phyloP scores from a whole-genome alignment of 768 basidiomycete genomes.

The Coprinellus micaceus region DNA sequence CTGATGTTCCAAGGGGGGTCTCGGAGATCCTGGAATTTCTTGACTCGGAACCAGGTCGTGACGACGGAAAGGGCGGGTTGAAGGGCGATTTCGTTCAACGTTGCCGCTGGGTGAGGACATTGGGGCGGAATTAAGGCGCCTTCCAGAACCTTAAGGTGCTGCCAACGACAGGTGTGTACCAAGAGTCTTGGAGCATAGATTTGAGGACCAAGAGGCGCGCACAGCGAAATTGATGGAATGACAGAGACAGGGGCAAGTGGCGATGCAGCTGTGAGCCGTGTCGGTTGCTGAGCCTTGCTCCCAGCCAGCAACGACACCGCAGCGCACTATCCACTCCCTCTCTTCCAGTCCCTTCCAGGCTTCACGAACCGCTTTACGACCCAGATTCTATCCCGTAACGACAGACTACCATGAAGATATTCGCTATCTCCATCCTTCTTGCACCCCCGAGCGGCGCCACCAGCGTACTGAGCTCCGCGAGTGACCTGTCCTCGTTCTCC shows the following conservation, averaged over 20 bases:
- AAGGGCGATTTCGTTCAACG: too few relatives aligned
- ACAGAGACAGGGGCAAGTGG: not conserved
- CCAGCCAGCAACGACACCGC: not conserved
- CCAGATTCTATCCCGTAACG: too few relatives aligned
- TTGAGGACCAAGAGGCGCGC: not conserved
- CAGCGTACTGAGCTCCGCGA: slow-evolving; percentile 62
- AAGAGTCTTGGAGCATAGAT: too few relatives aligned
- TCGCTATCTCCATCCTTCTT: slow-evolving; percentile 69
- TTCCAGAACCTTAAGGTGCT: too few relatives aligned
- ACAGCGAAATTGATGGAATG: not conserved
- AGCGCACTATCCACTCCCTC: not conserved
- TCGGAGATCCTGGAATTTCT: too few relatives aligned
- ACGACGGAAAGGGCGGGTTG: too few relatives aligned
- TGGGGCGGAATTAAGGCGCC: too few relatives aligned
- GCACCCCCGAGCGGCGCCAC: slow-evolving; percentile 61
- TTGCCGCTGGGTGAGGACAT: too few relatives aligned
- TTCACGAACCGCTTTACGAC: not conserved
- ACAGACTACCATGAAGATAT: slow-evolving; percentile 71
- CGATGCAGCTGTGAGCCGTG: not conserved
- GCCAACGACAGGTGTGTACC: too few relatives aligned
- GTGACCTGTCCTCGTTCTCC: slow-evolving; percentile 85
- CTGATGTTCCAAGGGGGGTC: too few relatives aligned
- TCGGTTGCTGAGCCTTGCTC: too few relatives aligned
- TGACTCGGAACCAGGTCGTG: too few relatives aligned
- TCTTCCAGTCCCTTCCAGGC: not conserved